Evolutionary conservation across 1,139 yeast genomes (phyloP).

Genomic region (Tardiomyces depauwii): DNA sequence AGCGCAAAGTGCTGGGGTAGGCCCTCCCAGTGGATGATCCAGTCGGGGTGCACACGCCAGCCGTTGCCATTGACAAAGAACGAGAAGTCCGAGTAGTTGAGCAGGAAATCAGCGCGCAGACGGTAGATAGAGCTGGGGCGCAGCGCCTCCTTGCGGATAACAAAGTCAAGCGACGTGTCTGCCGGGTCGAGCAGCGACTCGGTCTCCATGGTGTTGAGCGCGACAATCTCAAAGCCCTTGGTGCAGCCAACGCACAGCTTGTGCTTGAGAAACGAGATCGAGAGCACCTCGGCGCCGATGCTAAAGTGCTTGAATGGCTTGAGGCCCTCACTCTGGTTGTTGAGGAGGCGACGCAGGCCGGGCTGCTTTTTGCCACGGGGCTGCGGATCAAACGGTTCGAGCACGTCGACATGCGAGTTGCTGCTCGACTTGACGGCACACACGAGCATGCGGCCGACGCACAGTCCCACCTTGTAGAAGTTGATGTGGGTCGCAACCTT

Average conservation of each 20-base stretch:
- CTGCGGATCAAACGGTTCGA: conserved; percentile 66
- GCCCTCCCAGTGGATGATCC: conserved; percentile 97
- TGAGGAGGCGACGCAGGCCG: conserved; percentile 38
- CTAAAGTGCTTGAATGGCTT: conserved; percentile 55
- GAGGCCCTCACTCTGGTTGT: conserved; percentile 34
- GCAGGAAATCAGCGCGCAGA: conserved; percentile 74
- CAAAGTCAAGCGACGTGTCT: conserved; percentile 92
- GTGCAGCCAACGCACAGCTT: conserved; percentile 92
- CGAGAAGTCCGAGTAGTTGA: conserved; percentile 86
- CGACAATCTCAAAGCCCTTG: conserved; percentile 89
- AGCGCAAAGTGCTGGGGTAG: conserved; percentile 85
- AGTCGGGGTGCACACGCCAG: conserved; percentile 89
- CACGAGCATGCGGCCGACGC: conserved; percentile 77
- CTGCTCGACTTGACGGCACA: conserved; percentile 72
- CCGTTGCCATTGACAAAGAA: conserved; percentile 92
- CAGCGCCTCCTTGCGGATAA: conserved; percentile 72
- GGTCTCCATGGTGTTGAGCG: conserved; percentile 62
- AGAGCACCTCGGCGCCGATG: conserved; percentile 81
- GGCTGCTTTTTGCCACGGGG: conserved; percentile 31
- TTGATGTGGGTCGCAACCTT: conserved; percentile 75
- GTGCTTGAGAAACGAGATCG: conserved; percentile 81
- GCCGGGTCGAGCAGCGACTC: conserved; percentile 87
- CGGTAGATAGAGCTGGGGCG: conserved; percentile 89
- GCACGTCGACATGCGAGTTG: conserved; percentile 65
- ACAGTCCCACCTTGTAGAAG: conserved; percentile 86